A percentile compares a stretch with the other conserved stretches of the same genome.
Evolutionary conservation across 164 flowering plant species (phyloP).

Genomic region (Macadamia integrifolia): DNA sequence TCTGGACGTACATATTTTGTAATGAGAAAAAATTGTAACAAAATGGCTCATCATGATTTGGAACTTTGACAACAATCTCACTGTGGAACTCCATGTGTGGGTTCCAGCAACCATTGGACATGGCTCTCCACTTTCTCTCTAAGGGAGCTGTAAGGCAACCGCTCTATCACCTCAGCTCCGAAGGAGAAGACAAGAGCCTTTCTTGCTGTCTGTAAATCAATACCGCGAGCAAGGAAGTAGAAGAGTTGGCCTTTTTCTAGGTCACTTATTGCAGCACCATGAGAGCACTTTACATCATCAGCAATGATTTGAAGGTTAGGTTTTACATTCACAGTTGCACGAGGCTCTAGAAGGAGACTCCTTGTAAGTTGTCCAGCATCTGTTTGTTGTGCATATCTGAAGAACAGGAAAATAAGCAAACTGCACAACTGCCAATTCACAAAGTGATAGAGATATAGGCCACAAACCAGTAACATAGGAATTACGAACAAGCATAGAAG

Average conservation of each 20-base stretch:
- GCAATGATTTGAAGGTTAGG: slow-evolving; percentile 93
- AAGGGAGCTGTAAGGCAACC: slow-evolving; percentile 38
- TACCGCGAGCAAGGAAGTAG: slow-evolving; percentile 78
- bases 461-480: no score
- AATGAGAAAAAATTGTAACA: background rate
- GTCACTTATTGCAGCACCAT: slow-evolving; percentile 94
- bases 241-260: slow-evolving; percentile 83
- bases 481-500: no score
- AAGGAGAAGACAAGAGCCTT: slow-evolving; percentile 78
- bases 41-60: background rate
- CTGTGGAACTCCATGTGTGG: slow-evolving; percentile 11
- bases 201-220: slow-evolving; percentile 61
- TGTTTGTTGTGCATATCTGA: slow-evolving; percentile 85
- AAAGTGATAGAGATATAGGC: no score
- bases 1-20: background rate
- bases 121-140: slow-evolving; percentile 45
- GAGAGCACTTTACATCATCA: slow-evolving; percentile 91
- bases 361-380: slow-evolving; percentile 94
- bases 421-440: background rate
- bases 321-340: slow-evolving; percentile 80
- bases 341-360: slow-evolving; percentile 78
- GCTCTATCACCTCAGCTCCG: slow-evolving; percentile 71
- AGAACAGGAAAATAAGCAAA: slow-evolving; percentile 5
- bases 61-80: background rate
- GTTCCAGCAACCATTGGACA: slow-evolving; percentile 44